phyloP scores from a whole-genome alignment of 257 asterid genomes.

The Solanum dulcamara region DNA sequence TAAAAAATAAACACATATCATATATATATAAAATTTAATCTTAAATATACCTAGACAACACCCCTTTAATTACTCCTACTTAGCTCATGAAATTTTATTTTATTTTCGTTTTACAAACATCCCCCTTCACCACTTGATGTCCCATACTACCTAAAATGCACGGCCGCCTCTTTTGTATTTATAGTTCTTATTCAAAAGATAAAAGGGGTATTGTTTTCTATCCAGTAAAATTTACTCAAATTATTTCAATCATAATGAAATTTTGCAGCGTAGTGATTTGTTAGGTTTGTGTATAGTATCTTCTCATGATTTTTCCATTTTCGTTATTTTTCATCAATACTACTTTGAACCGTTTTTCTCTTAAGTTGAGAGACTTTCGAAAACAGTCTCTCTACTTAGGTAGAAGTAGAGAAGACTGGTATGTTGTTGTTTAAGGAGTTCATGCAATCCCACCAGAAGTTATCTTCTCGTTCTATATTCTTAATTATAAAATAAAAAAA shows the following conservation, averaged over 20 bases:
- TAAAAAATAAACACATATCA: too few species aligned
- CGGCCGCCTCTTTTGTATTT: neutral
- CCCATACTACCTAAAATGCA: neutral
- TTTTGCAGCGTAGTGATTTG: neutral
- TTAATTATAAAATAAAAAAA: rapidly evolving
- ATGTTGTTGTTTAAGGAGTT: neutral
- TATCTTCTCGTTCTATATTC: neutral
- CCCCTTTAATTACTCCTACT: too few species aligned
- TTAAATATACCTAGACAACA: too few species aligned
- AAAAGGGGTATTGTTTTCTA: neutral
- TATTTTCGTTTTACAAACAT: too few species aligned
- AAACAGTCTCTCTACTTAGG: too few species aligned
- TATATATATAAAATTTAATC: too few species aligned
- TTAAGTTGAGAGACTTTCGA: too few species aligned
- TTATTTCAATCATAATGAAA: neutral
- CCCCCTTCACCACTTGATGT: neutral
- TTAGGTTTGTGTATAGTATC: neutral
- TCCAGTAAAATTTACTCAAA: neutral
- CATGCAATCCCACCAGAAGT: neutral
- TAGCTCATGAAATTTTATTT: too few species aligned
- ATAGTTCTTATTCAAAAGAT: neutral
- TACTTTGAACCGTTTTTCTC: too few species aligned
- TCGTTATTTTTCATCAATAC: too few species aligned
- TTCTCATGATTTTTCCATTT: too few species aligned
- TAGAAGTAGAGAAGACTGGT: too few species aligned